Evolutionary conservation across 257 asterid species (phyloP).

Genomic region (Salvia rosmarinus): DNA sequence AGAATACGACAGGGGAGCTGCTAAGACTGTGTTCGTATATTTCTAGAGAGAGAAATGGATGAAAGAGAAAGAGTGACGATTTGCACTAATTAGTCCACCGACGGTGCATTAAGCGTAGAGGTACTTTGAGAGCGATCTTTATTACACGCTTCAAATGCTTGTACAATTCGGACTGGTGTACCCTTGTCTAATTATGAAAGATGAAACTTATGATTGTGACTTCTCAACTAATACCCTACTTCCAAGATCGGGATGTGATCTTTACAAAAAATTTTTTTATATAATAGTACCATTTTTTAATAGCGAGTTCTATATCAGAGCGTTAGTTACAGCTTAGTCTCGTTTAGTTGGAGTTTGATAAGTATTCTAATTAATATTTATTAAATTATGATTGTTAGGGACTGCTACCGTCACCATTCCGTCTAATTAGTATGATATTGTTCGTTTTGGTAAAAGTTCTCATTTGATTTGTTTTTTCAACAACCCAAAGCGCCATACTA

Average conservation of each 20-base stretch:
- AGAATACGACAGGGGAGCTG: constrained; percentile 64
- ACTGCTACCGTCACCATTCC: no score
- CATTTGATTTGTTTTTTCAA: no score
- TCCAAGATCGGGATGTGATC: not conserved
- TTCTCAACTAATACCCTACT: constrained; percentile 20
- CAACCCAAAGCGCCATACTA: no score
- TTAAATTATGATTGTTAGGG: no score
- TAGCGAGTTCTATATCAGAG: no score
- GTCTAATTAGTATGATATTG: no score
- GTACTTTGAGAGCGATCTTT: constrained; percentile 19
- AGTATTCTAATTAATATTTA: no score
- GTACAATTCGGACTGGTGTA: constrained; percentile 27
- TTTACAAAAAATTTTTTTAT: not conserved
- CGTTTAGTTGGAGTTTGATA: no score
- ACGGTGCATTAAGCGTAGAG: constrained; percentile 26
- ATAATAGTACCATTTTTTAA: not conserved
- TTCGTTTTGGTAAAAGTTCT: no score
- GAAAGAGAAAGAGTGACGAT: constrained; percentile 19
- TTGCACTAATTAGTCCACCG: constrained; percentile 35
- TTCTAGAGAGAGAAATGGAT: constrained; percentile 26
- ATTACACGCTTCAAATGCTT: constrained; percentile 26
- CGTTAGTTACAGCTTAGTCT: no score
- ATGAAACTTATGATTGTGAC: constrained; percentile 18
- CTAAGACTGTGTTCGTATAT: constrained; percentile 12
- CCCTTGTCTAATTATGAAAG: constrained; percentile 13